phyloP scores from a whole-genome alignment of 345 rosid species.

The Viola odorata region DNA sequence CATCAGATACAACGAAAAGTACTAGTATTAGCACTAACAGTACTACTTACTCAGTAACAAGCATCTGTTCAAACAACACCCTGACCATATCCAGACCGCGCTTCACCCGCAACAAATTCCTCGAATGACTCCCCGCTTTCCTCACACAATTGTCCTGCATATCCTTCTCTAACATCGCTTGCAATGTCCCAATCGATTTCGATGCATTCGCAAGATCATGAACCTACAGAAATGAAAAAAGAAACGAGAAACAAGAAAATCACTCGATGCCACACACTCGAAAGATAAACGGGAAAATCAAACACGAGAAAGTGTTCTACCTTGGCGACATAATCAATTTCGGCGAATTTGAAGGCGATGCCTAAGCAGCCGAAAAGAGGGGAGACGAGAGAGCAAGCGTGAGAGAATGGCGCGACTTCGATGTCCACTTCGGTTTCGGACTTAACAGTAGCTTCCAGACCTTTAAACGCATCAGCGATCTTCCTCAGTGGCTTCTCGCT shows the following conservation, averaged over 20 bases:
- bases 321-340: constrained; percentile 95
- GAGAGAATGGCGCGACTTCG: constrained; percentile 66
- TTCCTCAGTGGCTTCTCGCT: constrained; percentile 47
- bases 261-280: background rate
- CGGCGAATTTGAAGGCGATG: constrained; percentile 93
- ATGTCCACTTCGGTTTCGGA: constrained; percentile 36
- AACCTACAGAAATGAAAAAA: constrained; percentile 37
- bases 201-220: constrained; percentile 70
- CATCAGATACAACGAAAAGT: no score
- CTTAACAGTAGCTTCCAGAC: constrained; percentile 41
- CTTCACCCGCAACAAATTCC: constrained; percentile 88
- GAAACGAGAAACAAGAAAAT: background rate
- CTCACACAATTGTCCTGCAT: constrained; percentile 42
- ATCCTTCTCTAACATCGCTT: constrained; percentile 57
- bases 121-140: constrained; percentile 79
- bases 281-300: no score
- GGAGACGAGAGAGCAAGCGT: constrained; percentile 82
- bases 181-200: constrained; percentile 49
- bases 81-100: constrained; percentile 95
- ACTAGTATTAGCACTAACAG: no score
- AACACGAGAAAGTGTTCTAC: constrained; percentile 18
- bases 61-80: constrained; percentile 72
- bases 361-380: constrained; percentile 92
- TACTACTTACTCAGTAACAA: constrained; percentile 54
- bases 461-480: constrained; percentile 64